phyloP scores from a whole-genome alignment of 495 filamentous ascomycete genomes.

The Aspergillus olivimuriae region DNA sequence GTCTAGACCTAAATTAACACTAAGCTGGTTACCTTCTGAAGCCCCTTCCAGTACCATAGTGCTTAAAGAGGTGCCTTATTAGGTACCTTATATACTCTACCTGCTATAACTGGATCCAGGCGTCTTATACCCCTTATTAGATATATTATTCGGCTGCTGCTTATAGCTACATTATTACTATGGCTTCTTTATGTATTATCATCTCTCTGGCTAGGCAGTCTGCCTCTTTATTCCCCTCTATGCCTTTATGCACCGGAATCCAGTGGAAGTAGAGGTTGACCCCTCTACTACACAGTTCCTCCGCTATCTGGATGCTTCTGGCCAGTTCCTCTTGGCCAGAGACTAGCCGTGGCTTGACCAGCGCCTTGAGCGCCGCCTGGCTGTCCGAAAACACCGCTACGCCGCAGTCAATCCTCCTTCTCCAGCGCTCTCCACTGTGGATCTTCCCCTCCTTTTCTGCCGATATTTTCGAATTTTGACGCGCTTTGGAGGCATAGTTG shows the following conservation, averaged over 20 bases:
- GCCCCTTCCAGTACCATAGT: slow-evolving; percentile 2
- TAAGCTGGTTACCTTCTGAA: slow-evolving; percentile 18
- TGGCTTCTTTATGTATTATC: no score
- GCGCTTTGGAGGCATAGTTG: no score
- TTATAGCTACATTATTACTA: slow-evolving; percentile 1
- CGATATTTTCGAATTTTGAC: no score
- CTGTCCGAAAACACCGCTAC: not conserved
- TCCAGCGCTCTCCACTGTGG: no score
- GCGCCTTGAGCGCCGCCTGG: not conserved
- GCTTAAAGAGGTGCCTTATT: slow-evolving; percentile 1
- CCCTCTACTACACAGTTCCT: slow-evolving; percentile 1
- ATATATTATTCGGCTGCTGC: slow-evolving; percentile 3
- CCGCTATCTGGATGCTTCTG: slow-evolving; percentile 2
- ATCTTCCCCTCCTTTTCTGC: no score
- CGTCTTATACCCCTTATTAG: not conserved
- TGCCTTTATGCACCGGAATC: slow-evolving; percentile 21
- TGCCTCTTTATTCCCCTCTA: slow-evolving; percentile 22
- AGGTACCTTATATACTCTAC: not conserved
- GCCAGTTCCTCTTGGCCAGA: not conserved
- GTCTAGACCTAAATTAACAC: slow-evolving; percentile 25
- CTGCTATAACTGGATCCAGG: slow-evolving; percentile 1
- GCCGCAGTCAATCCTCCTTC: not conserved
- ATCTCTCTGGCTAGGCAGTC: slow-evolving; percentile 8
- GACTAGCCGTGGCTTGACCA: not conserved
- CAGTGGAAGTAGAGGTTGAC: slow-evolving; percentile 7